phyloP scores from a whole-genome alignment of 306 rosid species.

The Ormosia emarginata region DNA sequence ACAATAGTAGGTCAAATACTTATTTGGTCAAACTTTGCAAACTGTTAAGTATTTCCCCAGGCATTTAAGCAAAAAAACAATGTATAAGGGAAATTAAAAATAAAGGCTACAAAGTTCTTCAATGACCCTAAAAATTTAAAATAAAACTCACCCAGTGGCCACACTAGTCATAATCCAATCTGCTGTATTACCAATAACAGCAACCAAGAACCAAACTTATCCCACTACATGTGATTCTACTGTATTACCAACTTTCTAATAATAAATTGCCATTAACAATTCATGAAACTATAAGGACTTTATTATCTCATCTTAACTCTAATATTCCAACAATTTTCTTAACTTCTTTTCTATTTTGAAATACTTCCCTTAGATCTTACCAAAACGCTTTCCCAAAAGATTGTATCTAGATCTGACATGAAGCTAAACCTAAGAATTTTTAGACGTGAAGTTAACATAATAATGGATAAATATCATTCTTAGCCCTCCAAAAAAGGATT shows the following conservation, averaged over 20 bases:
- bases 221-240: background rate
- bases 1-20: too few relatives aligned
- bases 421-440: background rate
- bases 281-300: background rate
- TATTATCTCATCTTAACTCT: background rate
- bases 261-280: background rate
- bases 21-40: too few relatives aligned
- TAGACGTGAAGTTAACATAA: background rate
- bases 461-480: background rate
- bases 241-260: background rate
- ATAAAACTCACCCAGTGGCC: background rate
- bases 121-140: background rate
- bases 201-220: background rate
- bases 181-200: background rate
- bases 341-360: background rate
- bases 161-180: background rate
- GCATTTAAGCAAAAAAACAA: too few relatives aligned
- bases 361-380: too few relatives aligned
- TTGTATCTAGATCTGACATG: background rate
- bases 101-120: background rate
- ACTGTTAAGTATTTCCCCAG: too few relatives aligned
- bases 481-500: background rate
- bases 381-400: background rate
- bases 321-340: background rate
- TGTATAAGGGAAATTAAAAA: background rate